Conservation (phyloP, 805 yeast species). For the Starmerella davenportii region DNA sequence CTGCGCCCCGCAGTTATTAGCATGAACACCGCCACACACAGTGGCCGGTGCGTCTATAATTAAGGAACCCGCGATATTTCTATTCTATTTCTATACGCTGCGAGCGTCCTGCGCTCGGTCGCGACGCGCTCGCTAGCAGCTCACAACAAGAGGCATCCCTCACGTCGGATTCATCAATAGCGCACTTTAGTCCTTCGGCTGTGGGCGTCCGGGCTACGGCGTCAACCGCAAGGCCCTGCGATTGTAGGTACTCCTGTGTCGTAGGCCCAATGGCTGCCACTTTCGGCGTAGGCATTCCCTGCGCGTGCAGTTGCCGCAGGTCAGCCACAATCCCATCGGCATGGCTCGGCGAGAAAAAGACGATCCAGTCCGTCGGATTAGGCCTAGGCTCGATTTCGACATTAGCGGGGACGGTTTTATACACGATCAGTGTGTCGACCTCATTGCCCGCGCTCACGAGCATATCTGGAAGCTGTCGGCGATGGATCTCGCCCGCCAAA, state of each 20-base stretch:
- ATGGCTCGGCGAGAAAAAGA: slow-evolving; percentile 85
- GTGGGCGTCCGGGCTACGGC: slow-evolving; percentile 59
- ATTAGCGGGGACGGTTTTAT: slow-evolving; percentile 41
- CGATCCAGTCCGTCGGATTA: slow-evolving; percentile 39
- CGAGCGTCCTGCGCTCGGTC: too few relatives aligned
- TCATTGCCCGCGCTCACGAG: slow-evolving; percentile 29
- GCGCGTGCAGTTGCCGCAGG: slow-evolving; percentile 15
- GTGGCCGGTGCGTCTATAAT: too few relatives aligned
- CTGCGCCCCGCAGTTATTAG: too few relatives aligned
- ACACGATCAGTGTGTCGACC: slow-evolving; percentile 45
- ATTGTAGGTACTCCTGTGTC: slow-evolving; percentile 41
- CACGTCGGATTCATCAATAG: not conserved
- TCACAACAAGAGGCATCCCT: too few relatives aligned
- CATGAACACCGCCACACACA: too few relatives aligned
- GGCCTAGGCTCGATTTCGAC: slow-evolving; percentile 23
- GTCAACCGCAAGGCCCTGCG: slow-evolving; percentile 37
- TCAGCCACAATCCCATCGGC: slow-evolving; percentile 42
- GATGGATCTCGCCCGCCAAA: slow-evolving; percentile 71
- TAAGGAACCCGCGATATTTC: too few relatives aligned
- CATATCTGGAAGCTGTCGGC: slow-evolving; percentile 59
- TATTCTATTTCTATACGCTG: too few relatives aligned
- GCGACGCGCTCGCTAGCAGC: too few relatives aligned
- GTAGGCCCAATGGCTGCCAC: slow-evolving; percentile 90
- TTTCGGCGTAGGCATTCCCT: slow-evolving; percentile 15
- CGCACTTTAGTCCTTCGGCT: slow-evolving; percentile 34